Evolutionary conservation across 805 yeast species (phyloP), one percentile per base, ranked within the genome.

Genomic region (Yarrowia yakushimensis): DNA sequence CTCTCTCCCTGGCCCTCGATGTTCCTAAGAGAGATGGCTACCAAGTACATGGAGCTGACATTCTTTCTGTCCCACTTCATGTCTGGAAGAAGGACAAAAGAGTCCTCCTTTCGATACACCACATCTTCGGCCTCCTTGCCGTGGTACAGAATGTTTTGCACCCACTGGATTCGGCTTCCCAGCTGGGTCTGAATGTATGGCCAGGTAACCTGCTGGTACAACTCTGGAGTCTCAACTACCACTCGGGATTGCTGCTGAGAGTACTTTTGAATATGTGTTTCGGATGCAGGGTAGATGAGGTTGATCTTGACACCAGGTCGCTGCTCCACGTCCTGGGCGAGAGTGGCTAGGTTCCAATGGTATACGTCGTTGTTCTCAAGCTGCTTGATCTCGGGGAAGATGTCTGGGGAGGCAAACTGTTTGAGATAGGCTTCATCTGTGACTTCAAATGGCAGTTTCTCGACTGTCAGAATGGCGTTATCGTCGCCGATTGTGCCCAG

Each of bases 41-140:
- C 85, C 67, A 93, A 75, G 71, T 94, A 91, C 62, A 94, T 75
- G 3, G 93, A 74, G 25, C 84, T 89, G 70, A 86, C 67, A 28
- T 84, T 83, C 55, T 79, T 76, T 3, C 88, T 85, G 71, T 93
- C 97, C 99, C 99, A 94, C 72, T 92, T 92, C 96, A 93, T 89
- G 73, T 93, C 97, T 0, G 98, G 98, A 42, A 92, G 77, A 48
- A 94, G 74, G 5, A 91, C 83, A 69, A 88, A 90, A 12, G 73
- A 69, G 20, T 82, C 82, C 30, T 83, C 81, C 65, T 90, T 87
- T 57, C 86, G 84, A 67, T 79, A 81, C 1, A 91, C 78, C n/a
- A 93, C 84, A 20, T 90, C 76, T 33, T 92, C 97, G 0, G 90
- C 80, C 72, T 93, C 99, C 23, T 87, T 90, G 3, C 92, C 96